Base-by-base conservation (phyloP, 768 basidiomycete genomes). In the Termitomyces titanicus region DNA sequence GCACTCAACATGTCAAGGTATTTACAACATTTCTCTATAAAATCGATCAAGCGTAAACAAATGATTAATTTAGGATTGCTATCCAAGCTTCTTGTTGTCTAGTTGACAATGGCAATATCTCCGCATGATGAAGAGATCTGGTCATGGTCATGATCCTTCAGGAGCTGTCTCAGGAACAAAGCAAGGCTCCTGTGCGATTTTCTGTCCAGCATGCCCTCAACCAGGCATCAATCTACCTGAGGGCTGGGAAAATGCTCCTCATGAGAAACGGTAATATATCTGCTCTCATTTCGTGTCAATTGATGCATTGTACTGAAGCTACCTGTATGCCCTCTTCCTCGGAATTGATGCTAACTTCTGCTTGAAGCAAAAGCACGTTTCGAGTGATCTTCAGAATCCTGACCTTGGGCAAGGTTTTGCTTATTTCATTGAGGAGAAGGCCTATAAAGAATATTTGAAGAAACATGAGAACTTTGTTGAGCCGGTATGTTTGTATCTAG, bases 341-440 rank as follows among this genome's bases (percentile, higher is more conserved):
- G 62, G 64, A 2, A 60, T 71, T 11, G 70, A 72, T 46, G 68
- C 72, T 13, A 70, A 68, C 53, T 76, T 74, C 47, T 57, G 63
- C 0, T 57, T 74, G 2, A 73, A 70, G 46, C 60, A 67, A 0
- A 60, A 60, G 44, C 47, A 63, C 4, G 61, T 67, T 2, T 70
- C 68, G 6, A 64, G 37, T 13, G 62, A 68, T 9, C 46, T 51
- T 20, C 47, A 34, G 6, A 70, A 72, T 53, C 66, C 70, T 1
- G 61, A 62, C 3, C 58, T 72, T 0, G 52, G 62, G 7, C 46
- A 59, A 9, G 70, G 70, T 1, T 68, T 51, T 53, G 64, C 64
- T 1, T 74, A 68, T 48, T 64, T 68, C 47, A 63, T 71, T 0
- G 59, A 68, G 8, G 59, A 67, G 15, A 9, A 20, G 11, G 29